Percentiles rank a stretch among this genome's conserved stretches.
phyloP scores from a whole-genome alignment of 306 rosid genomes.

The Prunus salicina region DNA sequence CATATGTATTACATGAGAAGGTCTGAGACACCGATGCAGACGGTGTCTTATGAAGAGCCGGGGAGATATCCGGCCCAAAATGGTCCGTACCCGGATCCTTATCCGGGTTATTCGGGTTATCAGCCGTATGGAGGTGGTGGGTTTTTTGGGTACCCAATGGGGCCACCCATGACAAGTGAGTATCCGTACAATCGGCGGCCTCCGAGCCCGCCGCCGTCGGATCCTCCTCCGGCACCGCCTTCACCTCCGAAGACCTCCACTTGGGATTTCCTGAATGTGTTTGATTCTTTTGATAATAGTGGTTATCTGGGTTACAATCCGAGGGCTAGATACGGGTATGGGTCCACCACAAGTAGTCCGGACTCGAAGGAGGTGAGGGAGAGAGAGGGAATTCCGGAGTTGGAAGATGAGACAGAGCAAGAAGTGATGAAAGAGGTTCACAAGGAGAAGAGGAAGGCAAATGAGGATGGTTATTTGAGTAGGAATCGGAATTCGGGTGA shows the following conservation, averaged over 20 bases:
- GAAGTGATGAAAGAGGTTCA: conserved; percentile 44
- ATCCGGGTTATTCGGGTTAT: conserved; percentile 32
- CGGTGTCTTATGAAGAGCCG: conserved; percentile 52
- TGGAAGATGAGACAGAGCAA: conserved; percentile 88
- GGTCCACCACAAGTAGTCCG: conserved; percentile 72
- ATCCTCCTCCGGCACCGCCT: conserved; percentile 75
- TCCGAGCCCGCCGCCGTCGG: conserved; percentile 29
- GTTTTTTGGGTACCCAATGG: conserved; percentile 56
- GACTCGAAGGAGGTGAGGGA: conserved; percentile 94
- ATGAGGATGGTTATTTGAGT: conserved; percentile 17
- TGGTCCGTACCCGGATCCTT: conserved; percentile 47
- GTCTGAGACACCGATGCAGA: conserved; percentile 49
- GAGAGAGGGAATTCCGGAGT: conserved; percentile 95
- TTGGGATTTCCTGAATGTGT: conserved; percentile 84
- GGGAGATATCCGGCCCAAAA: conserved; percentile 36
- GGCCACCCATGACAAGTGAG: conserved; percentile 33
- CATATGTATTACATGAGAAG: conserved; percentile 60
- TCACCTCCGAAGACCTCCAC: conserved; percentile 75
- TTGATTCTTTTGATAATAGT: conserved; percentile 52
- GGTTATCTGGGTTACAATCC: conserved; percentile 45
- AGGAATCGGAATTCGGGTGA: conserved; percentile 37
- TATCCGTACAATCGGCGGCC: conserved; percentile 25
- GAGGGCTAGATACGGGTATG: conserved; percentile 38
- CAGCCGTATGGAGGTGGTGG: conserved; percentile 40
- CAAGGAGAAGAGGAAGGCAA: conserved; percentile 48